Conservation (phyloP, 768 basidiomycete species). For the Hypholoma fasciculare region DNA sequence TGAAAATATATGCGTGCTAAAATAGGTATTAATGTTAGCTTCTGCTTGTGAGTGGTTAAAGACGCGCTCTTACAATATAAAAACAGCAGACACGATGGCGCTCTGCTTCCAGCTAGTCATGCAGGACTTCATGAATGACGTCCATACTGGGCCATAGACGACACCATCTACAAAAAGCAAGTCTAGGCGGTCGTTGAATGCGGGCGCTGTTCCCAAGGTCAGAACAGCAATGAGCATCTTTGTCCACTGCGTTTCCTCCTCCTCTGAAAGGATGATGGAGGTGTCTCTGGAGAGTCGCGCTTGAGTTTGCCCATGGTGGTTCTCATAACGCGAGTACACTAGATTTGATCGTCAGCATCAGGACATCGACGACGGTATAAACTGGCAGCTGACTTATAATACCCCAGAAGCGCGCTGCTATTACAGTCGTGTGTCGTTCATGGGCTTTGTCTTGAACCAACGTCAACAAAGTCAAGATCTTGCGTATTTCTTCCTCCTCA, state of each 20-base stretch:
- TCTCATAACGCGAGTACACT: not conserved
- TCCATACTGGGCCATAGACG: not conserved
- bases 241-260: not conserved
- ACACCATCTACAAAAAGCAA: not conserved
- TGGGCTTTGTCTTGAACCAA: not conserved
- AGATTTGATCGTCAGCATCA: not conserved
- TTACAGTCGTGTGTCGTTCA: not conserved
- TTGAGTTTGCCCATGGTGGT: not conserved
- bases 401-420: not conserved
- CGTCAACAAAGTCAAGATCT: not conserved
- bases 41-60: too few species aligned
- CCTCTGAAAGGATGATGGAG: not conserved
- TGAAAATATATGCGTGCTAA: not conserved
- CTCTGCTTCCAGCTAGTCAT: not conserved
- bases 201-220: not conserved
- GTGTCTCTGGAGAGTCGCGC: not conserved
- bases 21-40: not conserved
- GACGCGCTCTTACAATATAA: not conserved
- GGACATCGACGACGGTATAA: not conserved
- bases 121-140: not conserved
- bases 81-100: not conserved
- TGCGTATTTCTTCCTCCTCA: not conserved
- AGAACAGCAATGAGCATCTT: not conserved
- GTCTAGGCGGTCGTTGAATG: not conserved
- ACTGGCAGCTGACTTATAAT: not conserved